Conservation (phyloP, 2,329 filamentous ascomycete genomes). For the Stylonectria norvegica region DNA sequence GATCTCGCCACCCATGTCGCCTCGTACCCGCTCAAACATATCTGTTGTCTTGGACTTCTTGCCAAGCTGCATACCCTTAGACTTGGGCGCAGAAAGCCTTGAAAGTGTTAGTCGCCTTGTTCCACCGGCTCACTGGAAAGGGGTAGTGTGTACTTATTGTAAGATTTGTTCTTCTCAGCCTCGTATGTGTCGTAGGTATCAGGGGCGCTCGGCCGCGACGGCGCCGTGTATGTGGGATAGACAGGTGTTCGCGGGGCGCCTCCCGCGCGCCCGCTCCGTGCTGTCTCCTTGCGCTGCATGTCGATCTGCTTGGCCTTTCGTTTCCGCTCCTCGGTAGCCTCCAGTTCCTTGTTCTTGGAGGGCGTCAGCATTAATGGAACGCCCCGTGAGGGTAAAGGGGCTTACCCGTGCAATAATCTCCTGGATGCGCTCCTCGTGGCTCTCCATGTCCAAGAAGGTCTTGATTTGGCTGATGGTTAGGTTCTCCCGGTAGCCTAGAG, state of each 20-base stretch:
- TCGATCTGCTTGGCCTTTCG: constrained; percentile 98
- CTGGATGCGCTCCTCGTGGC: constrained; percentile 97
- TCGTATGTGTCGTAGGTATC: constrained; percentile 93
- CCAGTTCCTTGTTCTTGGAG: constrained; percentile 89
- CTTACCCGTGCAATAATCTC: constrained; percentile 89
- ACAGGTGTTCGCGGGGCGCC: constrained; percentile 69
- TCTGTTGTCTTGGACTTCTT: constrained; percentile 98
- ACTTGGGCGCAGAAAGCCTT: constrained; percentile 66
- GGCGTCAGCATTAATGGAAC: constrained; percentile 21
- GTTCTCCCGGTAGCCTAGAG: constrained; percentile 93
- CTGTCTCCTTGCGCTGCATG: constrained; percentile 96
- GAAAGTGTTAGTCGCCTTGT: constrained; percentile 10
- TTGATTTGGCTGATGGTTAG: constrained; percentile 96
- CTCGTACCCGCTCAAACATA: constrained; percentile 93
- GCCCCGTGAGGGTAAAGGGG: constrained; percentile 1
- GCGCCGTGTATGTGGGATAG: constrained; percentile 87
- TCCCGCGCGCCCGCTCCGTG: constrained; percentile 63
- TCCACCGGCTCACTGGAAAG: not conserved
- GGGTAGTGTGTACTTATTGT: constrained; percentile 61
- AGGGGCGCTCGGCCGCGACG: constrained; percentile 64
- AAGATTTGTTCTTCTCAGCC: constrained; percentile 93
- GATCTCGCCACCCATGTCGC: constrained; percentile 81
- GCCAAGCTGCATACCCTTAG: constrained; percentile 98
- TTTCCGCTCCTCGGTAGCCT: constrained; percentile 97
- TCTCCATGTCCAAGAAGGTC: constrained; percentile 99